Conservation (phyloP, 768 basidiomycete genomes). For the Kwoniella mangroviensis region DNA sequence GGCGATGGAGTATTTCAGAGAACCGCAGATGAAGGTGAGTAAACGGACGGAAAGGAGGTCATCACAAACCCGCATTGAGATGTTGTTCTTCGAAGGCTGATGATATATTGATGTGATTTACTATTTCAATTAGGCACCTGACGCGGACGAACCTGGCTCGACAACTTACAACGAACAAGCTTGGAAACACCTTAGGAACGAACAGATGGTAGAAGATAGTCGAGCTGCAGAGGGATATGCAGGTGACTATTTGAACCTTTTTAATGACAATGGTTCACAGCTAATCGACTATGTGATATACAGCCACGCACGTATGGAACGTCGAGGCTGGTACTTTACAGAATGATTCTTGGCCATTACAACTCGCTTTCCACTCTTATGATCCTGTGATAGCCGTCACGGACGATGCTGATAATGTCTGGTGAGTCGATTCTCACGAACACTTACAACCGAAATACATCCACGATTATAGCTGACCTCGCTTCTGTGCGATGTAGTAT, state of each 20-base stretch:
- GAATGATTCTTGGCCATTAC: conserved; percentile 58
- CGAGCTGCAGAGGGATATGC: conserved; percentile 72
- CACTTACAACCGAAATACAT: background rate
- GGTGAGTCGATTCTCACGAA: conserved; percentile 60
- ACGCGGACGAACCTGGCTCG: conserved; percentile 94
- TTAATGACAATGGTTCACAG: background rate
- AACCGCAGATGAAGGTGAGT: conserved; percentile 95
- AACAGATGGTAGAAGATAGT: conserved; percentile 73
- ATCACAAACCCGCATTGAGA: too few relatives aligned
- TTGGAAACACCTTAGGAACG: conserved; percentile 90
- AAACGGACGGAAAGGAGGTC: background rate
- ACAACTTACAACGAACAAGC: conserved; percentile 91
- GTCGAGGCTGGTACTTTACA: conserved; percentile 55
- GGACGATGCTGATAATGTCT: conserved; percentile 83
- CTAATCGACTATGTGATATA: background rate
- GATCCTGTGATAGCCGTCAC: conserved; percentile 85
- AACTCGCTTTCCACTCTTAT: conserved; percentile 87
- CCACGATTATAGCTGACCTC: conserved; percentile 20
- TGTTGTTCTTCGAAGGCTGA: too few relatives aligned
- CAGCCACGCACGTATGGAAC: conserved; percentile 57
- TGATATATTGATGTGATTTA: conserved; percentile 5
- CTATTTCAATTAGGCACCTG: conserved; percentile 67
- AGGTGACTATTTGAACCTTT: conserved; percentile 62
- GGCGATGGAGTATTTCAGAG: conserved; percentile 96
- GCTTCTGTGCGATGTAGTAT: conserved; percentile 64